Conservation (phyloP, 2,329 filamentous ascomycete species). For the Penicillium freii region DNA sequence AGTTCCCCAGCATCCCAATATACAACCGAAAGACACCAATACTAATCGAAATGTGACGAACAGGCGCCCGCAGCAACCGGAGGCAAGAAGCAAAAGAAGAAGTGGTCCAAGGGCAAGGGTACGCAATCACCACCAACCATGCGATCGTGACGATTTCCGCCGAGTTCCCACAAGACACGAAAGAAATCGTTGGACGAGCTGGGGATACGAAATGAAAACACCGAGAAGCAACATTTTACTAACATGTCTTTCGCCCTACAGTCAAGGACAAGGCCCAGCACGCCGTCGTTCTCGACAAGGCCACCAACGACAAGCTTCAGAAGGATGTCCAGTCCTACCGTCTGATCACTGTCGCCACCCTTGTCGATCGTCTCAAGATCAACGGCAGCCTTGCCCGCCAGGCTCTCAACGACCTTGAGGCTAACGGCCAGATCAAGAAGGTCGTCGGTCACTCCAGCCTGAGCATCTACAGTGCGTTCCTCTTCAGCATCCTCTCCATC, state of each 20-base stretch:
- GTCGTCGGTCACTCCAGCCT: constrained; percentile 94
- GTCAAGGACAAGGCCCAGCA: constrained; percentile 99
- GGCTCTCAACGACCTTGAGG: constrained; percentile 89
- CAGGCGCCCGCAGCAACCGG: constrained; percentile 50
- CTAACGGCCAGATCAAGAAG: constrained; percentile 98
- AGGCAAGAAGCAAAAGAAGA: constrained; percentile 56
- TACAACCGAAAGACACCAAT: constrained; percentile 1
- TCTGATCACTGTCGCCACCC: constrained; percentile 95
- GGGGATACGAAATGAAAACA: constrained; percentile 8
- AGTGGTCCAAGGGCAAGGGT: constrained; percentile 59
- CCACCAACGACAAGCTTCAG: constrained; percentile 95
- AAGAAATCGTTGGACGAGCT: constrained; percentile 16
- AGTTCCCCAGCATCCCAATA: constrained; percentile 14
- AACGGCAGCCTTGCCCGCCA: constrained; percentile 93
- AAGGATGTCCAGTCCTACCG: constrained; percentile 99
- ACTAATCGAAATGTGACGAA: constrained; percentile 19
- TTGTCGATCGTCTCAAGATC: constrained; percentile 99
- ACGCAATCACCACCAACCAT: constrained; percentile 33
- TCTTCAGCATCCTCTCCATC: neutral
- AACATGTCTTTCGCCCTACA: constrained; percentile 45
- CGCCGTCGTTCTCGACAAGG: constrained; percentile 97
- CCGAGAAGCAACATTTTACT: constrained; percentile 7
- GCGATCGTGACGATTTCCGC: constrained; percentile 25
- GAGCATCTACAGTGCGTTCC: constrained; percentile 88
- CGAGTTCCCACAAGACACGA: constrained; percentile 8